Evolutionary conservation across 306 rosid genomes (phyloP), one percentile per base, ranked within the genome.

Genomic region (Luffa aegyptiaca): DNA sequence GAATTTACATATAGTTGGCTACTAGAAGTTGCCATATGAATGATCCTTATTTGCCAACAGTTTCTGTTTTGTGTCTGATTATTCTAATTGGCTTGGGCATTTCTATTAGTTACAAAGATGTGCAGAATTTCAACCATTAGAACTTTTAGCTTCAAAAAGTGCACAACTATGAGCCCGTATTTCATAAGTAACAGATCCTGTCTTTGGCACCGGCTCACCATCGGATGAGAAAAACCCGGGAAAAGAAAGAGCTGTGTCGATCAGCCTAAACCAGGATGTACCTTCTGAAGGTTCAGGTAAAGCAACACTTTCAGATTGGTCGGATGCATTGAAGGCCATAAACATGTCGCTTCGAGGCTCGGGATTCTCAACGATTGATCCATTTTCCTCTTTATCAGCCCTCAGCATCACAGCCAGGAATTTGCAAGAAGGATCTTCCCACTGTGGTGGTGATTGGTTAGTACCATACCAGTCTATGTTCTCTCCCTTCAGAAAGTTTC

Each of bases 161-260:
- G 87, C 82, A 85, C 96, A 91, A 83, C 96, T 95, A 69, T 80
- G 85, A 74, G 97, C 73, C 88, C 86, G 88, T 92, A 89, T 85
- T 77, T 79, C 76, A 21, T 90, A 92, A 49, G 89, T 62, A 83
- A 70, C 58, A 26, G 81, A 78, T 41, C 82, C 90, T 26, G 61
- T 58, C 36, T 13, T 75, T 76, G 84, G 79, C 88, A 92, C 85
- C 5, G 82, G 66, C 84, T 89, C 88, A 4, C 93, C 93, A 26
- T 53, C 70, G 56, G 53, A 69, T 0, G 84, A 90, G 90, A 95
- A 91, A 84, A 92, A 92, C 13, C 88, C 96, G 0, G 98, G 97
- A 82, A 86, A 92, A 51, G 93, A 93, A 81, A 91, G 97, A 78
- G 93, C 88, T 0, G 98, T 95, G 77, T 95, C 97, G 4, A 92